These are phyloP conservation scores for Chrysoporthe deuterocubensis DNA, from an alignment of 2,329 filamentous ascomycete species.

Conservation along the genomic window DNA sequence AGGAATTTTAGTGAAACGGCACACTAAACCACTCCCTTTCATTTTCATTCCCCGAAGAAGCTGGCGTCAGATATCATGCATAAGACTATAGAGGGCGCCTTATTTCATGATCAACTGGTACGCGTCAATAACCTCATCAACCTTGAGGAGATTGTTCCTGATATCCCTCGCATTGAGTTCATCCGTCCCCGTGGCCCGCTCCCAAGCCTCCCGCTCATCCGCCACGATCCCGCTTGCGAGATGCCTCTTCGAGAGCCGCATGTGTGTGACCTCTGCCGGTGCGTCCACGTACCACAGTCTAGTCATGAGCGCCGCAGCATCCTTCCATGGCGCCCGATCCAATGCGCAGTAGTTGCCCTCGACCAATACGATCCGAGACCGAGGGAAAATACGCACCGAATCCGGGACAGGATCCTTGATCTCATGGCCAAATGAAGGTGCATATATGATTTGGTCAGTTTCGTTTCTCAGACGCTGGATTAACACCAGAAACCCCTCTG, in stretches of 20 bases:
- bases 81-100: too few species aligned
- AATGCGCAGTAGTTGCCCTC: conserved; percentile 6
- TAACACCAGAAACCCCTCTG: conserved; percentile 30
- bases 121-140: conserved; percentile 3
- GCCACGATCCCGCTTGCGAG: neutral
- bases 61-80: too few species aligned
- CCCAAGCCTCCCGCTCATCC: neutral
- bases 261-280: neutral
- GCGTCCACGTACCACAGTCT: neutral
- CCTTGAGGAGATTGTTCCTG: conserved; percentile 10
- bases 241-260: neutral
- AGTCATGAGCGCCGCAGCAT: neutral
- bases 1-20: too few species aligned
- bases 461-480: neutral
- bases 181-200: neutral
- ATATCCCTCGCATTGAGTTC: conserved; percentile 19
- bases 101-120: too few species aligned
- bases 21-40: too few species aligned
- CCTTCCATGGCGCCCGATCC: neutral
- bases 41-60: too few species aligned
- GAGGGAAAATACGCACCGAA: neutral
- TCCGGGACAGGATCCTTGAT: conserved; percentile 11
- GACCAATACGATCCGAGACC: neutral
- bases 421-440: conserved; percentile 6
- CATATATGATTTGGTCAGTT: neutral